Conservation (phyloP, 2,329 filamentous ascomycete genomes). For the Diaporthe sp. region DNA sequence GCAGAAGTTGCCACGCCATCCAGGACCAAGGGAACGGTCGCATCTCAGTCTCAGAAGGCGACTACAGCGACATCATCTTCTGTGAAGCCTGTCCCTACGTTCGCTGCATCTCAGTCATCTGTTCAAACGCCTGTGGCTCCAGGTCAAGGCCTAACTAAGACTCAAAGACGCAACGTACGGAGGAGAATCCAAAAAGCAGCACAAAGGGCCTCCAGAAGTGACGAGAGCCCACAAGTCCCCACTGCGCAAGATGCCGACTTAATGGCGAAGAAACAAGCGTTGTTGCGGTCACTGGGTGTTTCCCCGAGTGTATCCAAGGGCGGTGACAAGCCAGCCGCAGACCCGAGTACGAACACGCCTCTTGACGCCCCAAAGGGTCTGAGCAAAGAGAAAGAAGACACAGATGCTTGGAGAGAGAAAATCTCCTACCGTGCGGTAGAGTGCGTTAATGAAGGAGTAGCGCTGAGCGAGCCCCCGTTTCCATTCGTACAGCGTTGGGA, state of each 20-base stretch:
- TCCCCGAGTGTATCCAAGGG: not conserved
- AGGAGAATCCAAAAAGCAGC: constrained; percentile 52
- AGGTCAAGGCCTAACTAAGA: constrained; percentile 54
- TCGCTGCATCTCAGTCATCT: not conserved
- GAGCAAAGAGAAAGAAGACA: constrained; percentile 58
- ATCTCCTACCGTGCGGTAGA: constrained; percentile 86
- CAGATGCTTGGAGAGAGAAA: constrained; percentile 79
- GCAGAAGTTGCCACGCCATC: constrained; percentile 45
- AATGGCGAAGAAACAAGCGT: constrained; percentile 56
- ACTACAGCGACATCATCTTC: constrained; percentile 3
- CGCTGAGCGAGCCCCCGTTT: constrained; percentile 84
- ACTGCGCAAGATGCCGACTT: constrained; percentile 47
- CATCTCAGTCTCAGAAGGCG: not conserved
- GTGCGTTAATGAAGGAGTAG: constrained; percentile 78
- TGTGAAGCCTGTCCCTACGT: not conserved
- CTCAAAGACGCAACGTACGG: constrained; percentile 66
- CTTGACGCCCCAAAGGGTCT: not conserved
- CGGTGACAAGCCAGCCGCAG: constrained; percentile 34
- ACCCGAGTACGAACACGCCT: constrained; percentile 42
- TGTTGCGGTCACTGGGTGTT: constrained; percentile 47
- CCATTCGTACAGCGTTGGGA: constrained; percentile 94
- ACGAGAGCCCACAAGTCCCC: constrained; percentile 1
- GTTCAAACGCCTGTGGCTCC: constrained; percentile 41
- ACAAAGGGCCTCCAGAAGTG: constrained; percentile 34
- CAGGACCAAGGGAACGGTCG: not conserved